A percentile compares a stretch with the other conserved stretches of the same genome.
Evolutionary conservation across 768 basidiomycete species (phyloP).

Genomic region (Suillus lakei): DNA sequence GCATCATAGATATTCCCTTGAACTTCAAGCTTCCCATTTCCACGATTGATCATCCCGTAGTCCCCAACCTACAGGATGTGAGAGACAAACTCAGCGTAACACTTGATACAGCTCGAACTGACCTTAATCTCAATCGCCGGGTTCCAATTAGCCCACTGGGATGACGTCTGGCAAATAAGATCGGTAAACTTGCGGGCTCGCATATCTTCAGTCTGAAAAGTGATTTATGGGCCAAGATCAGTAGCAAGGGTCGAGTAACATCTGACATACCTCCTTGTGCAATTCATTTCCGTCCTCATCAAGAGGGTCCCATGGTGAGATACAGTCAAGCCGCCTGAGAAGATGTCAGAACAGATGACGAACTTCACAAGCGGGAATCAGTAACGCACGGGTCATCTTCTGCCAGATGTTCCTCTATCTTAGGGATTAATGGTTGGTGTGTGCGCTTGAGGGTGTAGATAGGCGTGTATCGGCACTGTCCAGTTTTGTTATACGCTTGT

Average conservation of each 20-base stretch:
- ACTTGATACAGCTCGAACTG: too few species aligned
- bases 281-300: not conserved
- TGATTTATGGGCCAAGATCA: too few species aligned
- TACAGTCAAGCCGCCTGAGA: not conserved
- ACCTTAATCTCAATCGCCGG: constrained; percentile 38
- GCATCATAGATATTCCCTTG: constrained; percentile 38
- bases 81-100: too few species aligned
- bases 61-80: constrained; percentile 36
- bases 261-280: too few species aligned
- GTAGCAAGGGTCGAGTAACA: too few species aligned
- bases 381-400: constrained; percentile 20
- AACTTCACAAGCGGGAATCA: not conserved
- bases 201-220: not conserved
- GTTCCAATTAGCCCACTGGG: constrained; percentile 45
- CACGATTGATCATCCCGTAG: constrained; percentile 33
- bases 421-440: constrained; percentile 17
- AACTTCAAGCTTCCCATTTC: constrained; percentile 32
- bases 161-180: constrained; percentile 31
- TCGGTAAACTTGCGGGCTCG: constrained; percentile 36
- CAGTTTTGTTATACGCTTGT: not conserved
- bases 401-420: constrained; percentile 8
- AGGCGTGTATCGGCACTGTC: constrained; percentile 7
- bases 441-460: constrained; percentile 5
- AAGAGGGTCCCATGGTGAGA: not conserved
- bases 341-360: too few species aligned